phyloP scores from a whole-genome alignment of 1,284 basidiomycete genomes.

The Papiliotrema nemorosa region DNA sequence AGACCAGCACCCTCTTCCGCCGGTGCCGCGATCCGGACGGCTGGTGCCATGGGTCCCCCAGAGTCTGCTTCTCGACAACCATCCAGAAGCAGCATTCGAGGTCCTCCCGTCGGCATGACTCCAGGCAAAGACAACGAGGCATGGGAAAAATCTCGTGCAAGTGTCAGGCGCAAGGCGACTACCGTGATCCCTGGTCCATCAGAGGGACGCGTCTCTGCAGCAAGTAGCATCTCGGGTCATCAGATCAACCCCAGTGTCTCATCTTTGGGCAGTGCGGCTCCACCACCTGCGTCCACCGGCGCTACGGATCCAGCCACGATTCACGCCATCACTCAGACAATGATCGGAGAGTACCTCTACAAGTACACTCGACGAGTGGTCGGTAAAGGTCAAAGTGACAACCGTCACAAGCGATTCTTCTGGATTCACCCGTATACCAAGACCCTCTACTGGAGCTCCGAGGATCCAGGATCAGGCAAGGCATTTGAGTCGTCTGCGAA shows the following conservation, averaged over 20 bases:
- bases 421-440: constrained; percentile 99
- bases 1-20: constrained; percentile 58
- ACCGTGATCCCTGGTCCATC: constrained; percentile 13
- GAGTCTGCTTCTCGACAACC: constrained; percentile 62
- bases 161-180: constrained; percentile 36
- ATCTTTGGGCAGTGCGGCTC: constrained; percentile 28
- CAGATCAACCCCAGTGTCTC: constrained; percentile 31
- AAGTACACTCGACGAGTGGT: constrained; percentile 94
- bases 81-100: constrained; percentile 72
- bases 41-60: constrained; percentile 63
- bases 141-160: constrained; percentile 41
- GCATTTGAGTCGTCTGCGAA: constrained; percentile 91
- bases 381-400: constrained; percentile 85
- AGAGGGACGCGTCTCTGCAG: constrained; percentile 26
- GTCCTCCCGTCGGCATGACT: constrained; percentile 12
- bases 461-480: constrained; percentile 82
- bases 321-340: constrained; percentile 97
- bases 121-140: constrained; percentile 51
- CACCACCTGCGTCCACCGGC: constrained; percentile 18
- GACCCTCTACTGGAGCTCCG: constrained; percentile 94
- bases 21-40: constrained; percentile 53
- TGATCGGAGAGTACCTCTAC: constrained; percentile 98
- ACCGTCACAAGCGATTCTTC: constrained; percentile 93
- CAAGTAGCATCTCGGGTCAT: constrained; percentile 29
- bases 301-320: constrained; percentile 82